A percentile compares a stretch with the other conserved stretches of the same genome.
These are phyloP conservation scores for Vitis rotundifolia DNA, from an alignment of 164 flowering plant species.

Conservation along the genomic window DNA sequence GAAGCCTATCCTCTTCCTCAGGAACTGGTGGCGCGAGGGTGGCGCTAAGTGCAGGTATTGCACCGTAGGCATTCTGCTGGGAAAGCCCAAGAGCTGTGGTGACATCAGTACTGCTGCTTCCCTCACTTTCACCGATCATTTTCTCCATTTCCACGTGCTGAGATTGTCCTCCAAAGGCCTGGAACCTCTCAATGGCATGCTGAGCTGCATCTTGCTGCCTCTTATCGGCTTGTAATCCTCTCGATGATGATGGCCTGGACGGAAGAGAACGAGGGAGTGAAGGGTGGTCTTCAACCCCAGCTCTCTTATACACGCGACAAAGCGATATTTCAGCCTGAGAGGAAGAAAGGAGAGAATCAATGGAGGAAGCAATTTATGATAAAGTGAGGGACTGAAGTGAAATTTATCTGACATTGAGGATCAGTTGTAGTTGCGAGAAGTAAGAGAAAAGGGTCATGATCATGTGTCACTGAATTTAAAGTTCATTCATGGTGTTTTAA, in stretches of 20 bases:
- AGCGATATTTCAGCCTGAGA: conserved; percentile 84
- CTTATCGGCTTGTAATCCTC: conserved; percentile 12
- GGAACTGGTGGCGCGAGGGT: conserved; percentile 8
- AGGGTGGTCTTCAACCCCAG: conserved; percentile 85
- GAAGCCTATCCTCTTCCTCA: conserved; percentile 19
- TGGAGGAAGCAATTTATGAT: neutral
- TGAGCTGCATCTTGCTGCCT: conserved; percentile 5
- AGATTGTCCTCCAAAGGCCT: conserved; percentile 20
- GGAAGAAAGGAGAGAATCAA: neutral
- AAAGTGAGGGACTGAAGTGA: neutral
- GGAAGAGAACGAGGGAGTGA: conserved; percentile 57
- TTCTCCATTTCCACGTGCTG: conserved; percentile 18
- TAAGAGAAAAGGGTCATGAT: neutral
- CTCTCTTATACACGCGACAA: conserved; percentile 90
- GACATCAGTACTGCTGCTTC: conserved; percentile 43
- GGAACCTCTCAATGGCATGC: conserved; percentile 13
- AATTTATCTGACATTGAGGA: neutral
- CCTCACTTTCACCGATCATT: conserved; percentile 33
- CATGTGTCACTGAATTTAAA: neutral
- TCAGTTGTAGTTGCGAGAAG: neutral
- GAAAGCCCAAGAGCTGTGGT: conserved; percentile 48
- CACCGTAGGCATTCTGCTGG: conserved; percentile 21
- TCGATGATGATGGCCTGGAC: conserved; percentile 43
- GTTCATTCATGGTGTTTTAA: conserved; percentile 1
- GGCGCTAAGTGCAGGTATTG: conserved; percentile 14